Evolutionary conservation across 2,329 filamentous ascomycete genomes (phyloP).

Genomic region (Stylonectria norvegica): DNA sequence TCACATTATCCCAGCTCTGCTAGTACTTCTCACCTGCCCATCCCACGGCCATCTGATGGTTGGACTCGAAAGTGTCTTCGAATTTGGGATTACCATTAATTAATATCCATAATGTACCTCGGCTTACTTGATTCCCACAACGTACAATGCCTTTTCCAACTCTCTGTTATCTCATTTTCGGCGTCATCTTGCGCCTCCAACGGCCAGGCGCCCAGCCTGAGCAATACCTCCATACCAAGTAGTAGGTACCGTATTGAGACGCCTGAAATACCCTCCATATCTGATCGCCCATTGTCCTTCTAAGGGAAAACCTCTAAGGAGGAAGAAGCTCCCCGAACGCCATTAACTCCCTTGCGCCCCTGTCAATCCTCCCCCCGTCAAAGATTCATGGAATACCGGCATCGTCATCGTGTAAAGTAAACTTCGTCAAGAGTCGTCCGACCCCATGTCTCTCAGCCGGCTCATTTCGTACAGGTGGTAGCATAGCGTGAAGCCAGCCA

Average conservation of each 20-base stretch:
- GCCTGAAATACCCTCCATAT: too few relatives aligned
- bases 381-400: constrained; percentile 10
- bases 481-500: constrained; percentile 37
- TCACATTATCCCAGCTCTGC: too few relatives aligned
- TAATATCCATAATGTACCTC: constrained; percentile 25
- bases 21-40: too few relatives aligned
- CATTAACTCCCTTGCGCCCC: constrained; percentile 24
- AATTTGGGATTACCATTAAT: constrained; percentile 29
- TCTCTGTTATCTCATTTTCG: constrained; percentile 10
- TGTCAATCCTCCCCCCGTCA: constrained; percentile 15
- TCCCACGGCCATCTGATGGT: too few relatives aligned
- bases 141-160: constrained; percentile 21
- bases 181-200: constrained; percentile 6
- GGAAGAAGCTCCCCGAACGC: constrained; percentile 18
- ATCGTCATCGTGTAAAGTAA: too few relatives aligned
- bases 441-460: constrained; percentile 22
- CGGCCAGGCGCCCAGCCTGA: constrained; percentile 2
- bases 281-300: too few relatives aligned
- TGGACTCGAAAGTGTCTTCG: not conserved
- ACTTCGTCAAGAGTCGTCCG: constrained; percentile 1
- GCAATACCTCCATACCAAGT: constrained; percentile 7
- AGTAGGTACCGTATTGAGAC: too few relatives aligned
- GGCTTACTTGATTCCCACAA: constrained; percentile 8
- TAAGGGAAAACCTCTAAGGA: too few relatives aligned
- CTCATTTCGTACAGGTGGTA: constrained; percentile 33